Base-by-base conservation (phyloP, 208 protist species). In the Trypanosoma scelopori region DNA sequence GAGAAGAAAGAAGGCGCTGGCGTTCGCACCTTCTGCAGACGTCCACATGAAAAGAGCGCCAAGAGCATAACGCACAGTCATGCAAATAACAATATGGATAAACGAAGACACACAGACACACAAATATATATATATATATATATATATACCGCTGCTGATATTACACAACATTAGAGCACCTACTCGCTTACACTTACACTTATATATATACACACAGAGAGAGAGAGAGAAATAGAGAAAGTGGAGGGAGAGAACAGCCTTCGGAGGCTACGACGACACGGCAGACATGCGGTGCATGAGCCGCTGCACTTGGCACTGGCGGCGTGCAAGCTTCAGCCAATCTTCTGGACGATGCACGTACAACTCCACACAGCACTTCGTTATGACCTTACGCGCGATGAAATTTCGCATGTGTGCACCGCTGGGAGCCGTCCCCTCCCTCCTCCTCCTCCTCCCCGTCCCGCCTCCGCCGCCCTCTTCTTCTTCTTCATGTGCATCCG, bases 331-430 rank as follows among this genome's bases (percentile, higher is more conserved):
- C 61, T 92, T 92, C 25, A 16, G 12, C 88, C 91, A 96, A 49
- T 96, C 91, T 9, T 93, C 88, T 37, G 71, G 80, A 25, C 91
- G 82, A 48, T 94, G 83, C 22, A 88, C 66, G 78, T 94, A 94
- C 65, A 94, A 81, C 79, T 96, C 87, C 27, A 96, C 91, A 55
- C 79, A 92, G 65, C 85, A 94, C 71, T 85, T 87, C n/a, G 66
- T 69, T 62, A 94, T 79, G n/a, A 96, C 84, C 71, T 96, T 94
- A 20, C 76, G 78, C 3, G 80, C 67, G 30, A 93, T 83, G 60
- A 85, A 87, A 2, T 65, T 49, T 27, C 78, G 78, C 47, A 78
- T 55, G 56, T 75, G 69, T 18, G 58, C 39, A 18, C 68, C 42
- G 45, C 55, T 79, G 23, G 63, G 9, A 28, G 18, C 28, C 13